Conservation (phyloP, 1,284 basidiomycete species). For the Cutaneotrichosporon dermatis region DNA sequence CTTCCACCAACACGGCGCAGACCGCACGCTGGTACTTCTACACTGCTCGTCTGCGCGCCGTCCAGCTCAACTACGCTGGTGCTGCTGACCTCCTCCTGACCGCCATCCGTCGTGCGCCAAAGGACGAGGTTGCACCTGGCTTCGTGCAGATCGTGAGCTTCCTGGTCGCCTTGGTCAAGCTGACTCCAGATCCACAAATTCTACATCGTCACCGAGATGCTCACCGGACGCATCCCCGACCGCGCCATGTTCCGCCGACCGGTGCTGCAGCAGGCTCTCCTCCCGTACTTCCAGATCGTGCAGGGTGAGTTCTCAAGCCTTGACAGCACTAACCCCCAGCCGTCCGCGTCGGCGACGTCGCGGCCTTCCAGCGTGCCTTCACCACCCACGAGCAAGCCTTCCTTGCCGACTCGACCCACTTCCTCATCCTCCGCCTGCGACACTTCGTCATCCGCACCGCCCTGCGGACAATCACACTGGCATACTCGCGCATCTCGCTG, state of each 20-base stretch:
- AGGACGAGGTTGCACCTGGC: conserved; percentile 80
- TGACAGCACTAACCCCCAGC: conserved; percentile 54
- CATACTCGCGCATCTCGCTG: conserved; percentile 92
- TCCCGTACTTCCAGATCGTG: conserved; percentile 92
- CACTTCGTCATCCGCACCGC: conserved; percentile 99
- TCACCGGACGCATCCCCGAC: conserved; percentile 98
- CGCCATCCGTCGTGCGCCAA: conserved; percentile 87
- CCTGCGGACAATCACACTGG: conserved; percentile 87
- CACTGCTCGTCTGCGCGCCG: conserved; percentile 78
- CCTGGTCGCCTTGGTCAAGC: not conserved
- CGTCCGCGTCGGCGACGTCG: conserved; percentile 88
- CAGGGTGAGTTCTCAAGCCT: conserved; percentile 61
- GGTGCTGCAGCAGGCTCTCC: conserved; percentile 83
- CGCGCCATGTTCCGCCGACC: conserved; percentile 85
- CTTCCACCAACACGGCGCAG: conserved; percentile 82
- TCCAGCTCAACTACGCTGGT: conserved; percentile 91
- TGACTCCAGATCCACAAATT: conserved; percentile 67
- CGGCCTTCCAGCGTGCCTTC: conserved; percentile 84
- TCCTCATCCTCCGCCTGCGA: conserved; percentile 86
- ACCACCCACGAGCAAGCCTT: conserved; percentile 73
- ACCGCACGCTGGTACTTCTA: conserved; percentile 94
- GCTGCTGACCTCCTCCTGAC: conserved; percentile 90
- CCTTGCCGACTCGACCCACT: conserved; percentile 82
- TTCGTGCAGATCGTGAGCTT: conserved; percentile 81
- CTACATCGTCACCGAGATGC: conserved; percentile 87